phyloP scores from a whole-genome alignment of 2,329 filamentous ascomycete genomes.

The Pezicula radicicola region DNA sequence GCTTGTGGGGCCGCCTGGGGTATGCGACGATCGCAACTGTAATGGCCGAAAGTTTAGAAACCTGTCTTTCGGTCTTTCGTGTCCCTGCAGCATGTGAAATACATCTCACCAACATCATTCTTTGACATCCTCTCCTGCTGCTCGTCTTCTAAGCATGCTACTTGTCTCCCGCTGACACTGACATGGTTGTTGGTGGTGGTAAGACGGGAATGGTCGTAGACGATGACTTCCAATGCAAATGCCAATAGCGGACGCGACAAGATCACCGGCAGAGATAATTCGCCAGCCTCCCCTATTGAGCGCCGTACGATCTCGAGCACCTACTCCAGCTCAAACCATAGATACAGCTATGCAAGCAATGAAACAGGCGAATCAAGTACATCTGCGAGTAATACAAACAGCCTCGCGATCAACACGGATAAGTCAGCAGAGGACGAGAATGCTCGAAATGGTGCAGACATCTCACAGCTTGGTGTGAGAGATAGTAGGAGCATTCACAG shows the following conservation, averaged over 20 bases:
- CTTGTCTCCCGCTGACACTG: too few relatives aligned
- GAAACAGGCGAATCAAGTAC: conserved; percentile 44
- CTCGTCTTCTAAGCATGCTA: too few relatives aligned
- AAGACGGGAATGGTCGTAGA: conserved; percentile 11
- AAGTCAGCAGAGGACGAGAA: background rate
- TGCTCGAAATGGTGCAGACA: background rate
- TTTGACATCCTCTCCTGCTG: too few relatives aligned
- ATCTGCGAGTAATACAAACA: conserved; percentile 27
- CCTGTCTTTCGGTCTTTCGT: too few relatives aligned
- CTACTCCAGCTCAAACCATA: conserved; percentile 18
- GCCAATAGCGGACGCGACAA: background rate
- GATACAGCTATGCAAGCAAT: conserved; percentile 34
- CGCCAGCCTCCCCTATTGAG: conserved; percentile 16
- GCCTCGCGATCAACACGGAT: conserved; percentile 6
- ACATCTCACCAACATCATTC: too few relatives aligned
- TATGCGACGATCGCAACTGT: too few relatives aligned
- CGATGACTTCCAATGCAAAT: conserved; percentile 21
- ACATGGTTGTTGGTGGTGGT: conserved; percentile 8
- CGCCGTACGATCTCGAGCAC: conserved; percentile 18
- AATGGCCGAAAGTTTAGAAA: too few relatives aligned
- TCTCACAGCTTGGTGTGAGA: conserved; percentile 4
- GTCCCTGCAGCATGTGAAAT: too few relatives aligned
- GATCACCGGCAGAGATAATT: conserved; percentile 15
- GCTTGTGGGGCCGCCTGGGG: too few relatives aligned
- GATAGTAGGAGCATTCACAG: conserved; percentile 21